A percentile compares a stretch with the other conserved stretches of the same genome.
phyloP scores from a whole-genome alignment of 1,284 basidiomycete species.

The Ganoderma resinaceum region DNA sequence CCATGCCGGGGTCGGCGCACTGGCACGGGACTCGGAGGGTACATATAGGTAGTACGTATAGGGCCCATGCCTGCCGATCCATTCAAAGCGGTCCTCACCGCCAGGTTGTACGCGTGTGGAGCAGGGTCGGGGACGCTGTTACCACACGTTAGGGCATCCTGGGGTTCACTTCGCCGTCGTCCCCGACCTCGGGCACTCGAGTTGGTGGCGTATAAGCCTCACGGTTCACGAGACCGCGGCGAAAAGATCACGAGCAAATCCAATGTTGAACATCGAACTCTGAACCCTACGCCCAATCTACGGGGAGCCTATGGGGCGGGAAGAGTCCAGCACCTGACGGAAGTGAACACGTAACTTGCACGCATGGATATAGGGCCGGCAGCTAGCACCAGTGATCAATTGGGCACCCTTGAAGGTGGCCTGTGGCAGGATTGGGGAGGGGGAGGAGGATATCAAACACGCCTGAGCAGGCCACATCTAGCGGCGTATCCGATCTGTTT shows the following conservation, averaged over 20 bases:
- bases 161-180: not conserved
- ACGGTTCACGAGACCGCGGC: not conserved
- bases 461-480: not conserved
- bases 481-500: not conserved
- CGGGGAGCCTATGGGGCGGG: not conserved
- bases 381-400: not conserved
- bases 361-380: not conserved
- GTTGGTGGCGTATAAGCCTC: not conserved
- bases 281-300: not conserved
- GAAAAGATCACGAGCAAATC: not conserved
- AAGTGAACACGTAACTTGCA: not conserved
- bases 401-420: not conserved
- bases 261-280: too few species aligned
- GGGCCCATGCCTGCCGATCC: not conserved
- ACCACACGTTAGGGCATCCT: not conserved
- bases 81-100: not conserved
- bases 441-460: not conserved
- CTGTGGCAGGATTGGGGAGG: not conserved
- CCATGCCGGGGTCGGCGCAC: not conserved
- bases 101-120: not conserved
- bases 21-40: not conserved
- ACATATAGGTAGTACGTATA: too few species aligned
- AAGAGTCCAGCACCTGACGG: conserved; percentile 1
- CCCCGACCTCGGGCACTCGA: not conserved
- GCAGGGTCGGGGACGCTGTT: not conserved